These are phyloP conservation scores for Xylaria polymorpha DNA, from an alignment of 2,329 filamentous ascomycete species.

Conservation along the genomic window DNA sequence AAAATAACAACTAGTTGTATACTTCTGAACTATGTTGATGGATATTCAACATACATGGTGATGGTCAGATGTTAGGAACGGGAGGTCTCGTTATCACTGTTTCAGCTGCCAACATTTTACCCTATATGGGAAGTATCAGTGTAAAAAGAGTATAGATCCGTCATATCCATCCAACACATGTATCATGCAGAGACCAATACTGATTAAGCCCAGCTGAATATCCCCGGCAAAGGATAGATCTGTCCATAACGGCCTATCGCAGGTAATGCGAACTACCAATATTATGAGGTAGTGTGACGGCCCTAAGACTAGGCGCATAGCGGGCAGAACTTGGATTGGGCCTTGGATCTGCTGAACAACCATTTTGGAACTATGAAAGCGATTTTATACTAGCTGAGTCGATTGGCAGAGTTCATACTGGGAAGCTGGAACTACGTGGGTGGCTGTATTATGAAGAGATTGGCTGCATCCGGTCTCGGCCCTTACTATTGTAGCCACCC, in stretches of 20 bases:
- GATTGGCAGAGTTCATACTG: background rate
- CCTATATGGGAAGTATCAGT: background rate
- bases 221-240: background rate
- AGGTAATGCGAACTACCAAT: background rate
- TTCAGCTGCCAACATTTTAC: slow-evolving; percentile 14
- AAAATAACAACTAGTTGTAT: too few species aligned
- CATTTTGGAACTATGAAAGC: background rate
- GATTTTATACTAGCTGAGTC: background rate
- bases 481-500: background rate
- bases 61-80: background rate
- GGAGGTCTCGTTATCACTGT: background rate
- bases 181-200: background rate
- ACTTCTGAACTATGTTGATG: background rate
- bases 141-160: background rate
- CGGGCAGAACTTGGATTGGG: slow-evolving; percentile 14
- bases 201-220: slow-evolving; percentile 5
- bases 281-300: background rate
- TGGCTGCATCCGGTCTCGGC: background rate
- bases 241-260: background rate
- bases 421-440: background rate
- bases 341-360: background rate
- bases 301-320: background rate
- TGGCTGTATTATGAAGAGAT: background rate
- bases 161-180: background rate
- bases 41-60: background rate